Conservation (phyloP, 106 monocot species). For the Platanthera guangdongensis region DNA sequence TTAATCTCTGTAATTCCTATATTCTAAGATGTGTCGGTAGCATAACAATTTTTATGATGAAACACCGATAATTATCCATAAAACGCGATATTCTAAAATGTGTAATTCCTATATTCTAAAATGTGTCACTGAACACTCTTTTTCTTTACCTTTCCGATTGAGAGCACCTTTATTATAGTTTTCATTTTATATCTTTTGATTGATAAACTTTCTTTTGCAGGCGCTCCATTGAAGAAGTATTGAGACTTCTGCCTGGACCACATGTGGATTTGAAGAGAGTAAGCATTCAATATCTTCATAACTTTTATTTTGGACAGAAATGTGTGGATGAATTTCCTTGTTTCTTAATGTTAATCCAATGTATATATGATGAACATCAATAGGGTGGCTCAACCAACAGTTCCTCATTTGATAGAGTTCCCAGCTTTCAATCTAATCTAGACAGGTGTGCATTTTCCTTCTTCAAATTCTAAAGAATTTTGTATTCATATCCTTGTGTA, state of each 20-base stretch:
- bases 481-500: neutral
- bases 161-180: neutral
- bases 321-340: neutral
- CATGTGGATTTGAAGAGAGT: slow-evolving; percentile 91
- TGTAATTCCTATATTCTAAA: too few relatives aligned
- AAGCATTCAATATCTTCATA: slow-evolving; percentile 10
- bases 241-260: slow-evolving; percentile 86
- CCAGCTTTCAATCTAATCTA: slow-evolving; percentile 22
- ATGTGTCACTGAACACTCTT: too few relatives aligned
- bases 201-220: slow-evolving; percentile 28
- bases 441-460: slow-evolving; percentile 46
- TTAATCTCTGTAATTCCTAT: neutral
- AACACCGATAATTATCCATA: neutral
- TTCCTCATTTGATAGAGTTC: slow-evolving; percentile 26
- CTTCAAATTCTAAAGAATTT: neutral
- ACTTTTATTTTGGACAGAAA: neutral
- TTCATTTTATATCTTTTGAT: neutral
- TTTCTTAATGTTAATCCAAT: slow-evolving; percentile 6
- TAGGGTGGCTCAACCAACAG: slow-evolving; percentile 42
- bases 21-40: neutral
- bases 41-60: neutral
- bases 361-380: slow-evolving; percentile 10
- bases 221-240: slow-evolving; percentile 91
- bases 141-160: neutral
- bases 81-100: neutral